Percentiles rank a stretch among this genome's conserved stretches.
These are phyloP conservation scores for Termitomyces heimii DNA, from an alignment of 768 basidiomycete genomes.

Conservation along the genomic window DNA sequence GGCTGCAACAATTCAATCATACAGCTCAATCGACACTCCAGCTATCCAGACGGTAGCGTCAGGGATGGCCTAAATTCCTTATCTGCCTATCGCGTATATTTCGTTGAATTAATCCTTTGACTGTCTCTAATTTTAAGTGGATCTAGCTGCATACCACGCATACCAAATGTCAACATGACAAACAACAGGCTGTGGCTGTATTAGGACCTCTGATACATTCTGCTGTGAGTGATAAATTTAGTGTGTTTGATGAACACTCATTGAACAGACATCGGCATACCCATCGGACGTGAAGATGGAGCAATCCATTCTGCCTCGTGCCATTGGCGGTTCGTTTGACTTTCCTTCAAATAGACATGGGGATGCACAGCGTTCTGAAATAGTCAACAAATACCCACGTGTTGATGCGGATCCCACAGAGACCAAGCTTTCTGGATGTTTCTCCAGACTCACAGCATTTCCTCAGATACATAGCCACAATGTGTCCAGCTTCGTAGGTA, in stretches of 20 bases:
- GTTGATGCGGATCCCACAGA: background rate
- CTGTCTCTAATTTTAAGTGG: background rate
- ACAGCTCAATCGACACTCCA: slow-evolving; percentile 22
- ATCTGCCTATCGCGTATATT: slow-evolving; percentile 38
- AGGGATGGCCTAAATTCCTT: slow-evolving; percentile 40
- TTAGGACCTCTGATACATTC: background rate
- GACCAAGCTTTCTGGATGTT: background rate
- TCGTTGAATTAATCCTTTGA: background rate
- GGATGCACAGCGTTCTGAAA: background rate
- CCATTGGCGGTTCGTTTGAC: slow-evolving; percentile 7
- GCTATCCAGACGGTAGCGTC: slow-evolving; percentile 33
- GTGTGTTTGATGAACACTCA: background rate
- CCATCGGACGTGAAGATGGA: slow-evolving; percentile 1
- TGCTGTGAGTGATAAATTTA: background rate
- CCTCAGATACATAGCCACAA: background rate
- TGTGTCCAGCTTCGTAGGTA: background rate
- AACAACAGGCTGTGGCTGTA: slow-evolving; percentile 2
- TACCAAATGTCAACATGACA: slow-evolving; percentile 15
- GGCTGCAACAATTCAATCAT: slow-evolving; percentile 32
- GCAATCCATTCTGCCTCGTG: slow-evolving; percentile 2
- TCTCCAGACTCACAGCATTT: background rate
- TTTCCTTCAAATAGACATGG: background rate
- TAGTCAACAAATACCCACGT: background rate
- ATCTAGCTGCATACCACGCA: slow-evolving; percentile 26
- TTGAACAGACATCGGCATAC: background rate